A percentile compares a stretch with the other conserved stretches of the same genome.
These are phyloP conservation scores for Lodderomyces orthopsilosis DNA, from an alignment of 1,139 yeast species.

Conservation along the genomic window DNA sequence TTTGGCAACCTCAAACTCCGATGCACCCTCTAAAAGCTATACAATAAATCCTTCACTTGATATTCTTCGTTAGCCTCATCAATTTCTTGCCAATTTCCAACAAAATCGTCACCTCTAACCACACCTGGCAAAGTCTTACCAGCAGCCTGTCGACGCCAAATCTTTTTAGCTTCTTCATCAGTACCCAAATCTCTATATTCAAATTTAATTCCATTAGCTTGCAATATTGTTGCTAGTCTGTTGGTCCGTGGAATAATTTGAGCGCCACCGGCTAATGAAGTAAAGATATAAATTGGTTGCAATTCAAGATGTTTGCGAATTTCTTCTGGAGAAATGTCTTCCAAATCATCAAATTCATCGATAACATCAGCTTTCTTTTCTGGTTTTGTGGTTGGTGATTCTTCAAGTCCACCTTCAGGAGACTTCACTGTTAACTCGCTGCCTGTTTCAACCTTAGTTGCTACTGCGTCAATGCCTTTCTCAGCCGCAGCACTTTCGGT, in stretches of 20 bases:
- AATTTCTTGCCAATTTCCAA: conserved; percentile 77
- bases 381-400: not conserved
- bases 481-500: conserved; percentile 1
- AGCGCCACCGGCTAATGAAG: conserved; percentile 89
- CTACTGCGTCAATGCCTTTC: not conserved
- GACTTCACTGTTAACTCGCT: conserved; percentile 6
- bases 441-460: conserved; percentile 8
- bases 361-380: conserved; percentile 10
- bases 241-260: conserved; percentile 81
- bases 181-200: conserved; percentile 81
- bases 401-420: conserved; percentile 9
- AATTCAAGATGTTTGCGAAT: conserved; percentile 44
- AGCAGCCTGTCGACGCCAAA: conserved; percentile 77
- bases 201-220: conserved; percentile 70
- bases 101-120: conserved; percentile 85
- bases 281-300: conserved; percentile 70
- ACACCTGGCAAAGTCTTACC: conserved; percentile 88
- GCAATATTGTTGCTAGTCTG: conserved; percentile 69
- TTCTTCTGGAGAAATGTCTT: conserved; percentile 44
- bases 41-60: conserved; percentile 57
- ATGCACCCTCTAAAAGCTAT: conserved; percentile 19
- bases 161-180: conserved; percentile 78
- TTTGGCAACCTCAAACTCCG: too few relatives aligned
- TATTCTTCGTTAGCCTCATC: conserved; percentile 88
- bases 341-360: conserved; percentile 29